A percentile compares a stretch with the other conserved stretches of the same genome.
Conservation (phyloP, 139 green algal species). For the Coelastrella sp. region DNA sequence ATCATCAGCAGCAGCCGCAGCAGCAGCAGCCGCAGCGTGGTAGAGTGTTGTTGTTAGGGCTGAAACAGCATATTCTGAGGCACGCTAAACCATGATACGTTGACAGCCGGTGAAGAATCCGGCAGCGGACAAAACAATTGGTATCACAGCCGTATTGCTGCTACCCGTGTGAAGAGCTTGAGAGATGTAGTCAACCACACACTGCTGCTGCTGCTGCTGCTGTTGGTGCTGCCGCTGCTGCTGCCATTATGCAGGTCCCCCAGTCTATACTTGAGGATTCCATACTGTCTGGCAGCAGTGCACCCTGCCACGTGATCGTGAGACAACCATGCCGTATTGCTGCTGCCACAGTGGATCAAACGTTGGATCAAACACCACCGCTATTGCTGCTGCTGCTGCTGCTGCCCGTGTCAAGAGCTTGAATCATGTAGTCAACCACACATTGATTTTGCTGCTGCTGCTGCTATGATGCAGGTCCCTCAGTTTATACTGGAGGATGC, state of each 20-base stretch:
- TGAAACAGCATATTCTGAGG: too few relatives aligned
- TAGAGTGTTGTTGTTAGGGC: too few relatives aligned
- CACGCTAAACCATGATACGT: too few relatives aligned
- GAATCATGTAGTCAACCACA: not conserved
- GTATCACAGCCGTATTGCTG: not conserved
- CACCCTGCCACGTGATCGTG: constrained; percentile 78
- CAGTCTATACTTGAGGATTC: constrained; percentile 88
- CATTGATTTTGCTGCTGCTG: not conserved
- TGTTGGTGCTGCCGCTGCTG: not conserved
- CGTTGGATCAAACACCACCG: too few relatives aligned
- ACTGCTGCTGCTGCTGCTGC: not conserved
- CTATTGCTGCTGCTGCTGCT: not conserved
- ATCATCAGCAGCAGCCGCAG: too few relatives aligned
- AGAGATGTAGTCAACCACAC: not conserved
- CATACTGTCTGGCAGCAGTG: constrained; percentile 55
- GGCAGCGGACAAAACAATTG: too few relatives aligned
- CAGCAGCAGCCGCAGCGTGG: too few relatives aligned
- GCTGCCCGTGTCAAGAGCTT: too few relatives aligned
- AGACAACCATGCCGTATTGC: constrained; percentile 80
- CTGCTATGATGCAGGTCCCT: constrained; percentile 74
- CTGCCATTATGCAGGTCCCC: constrained; percentile 74
- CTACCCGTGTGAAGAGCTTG: too few relatives aligned
- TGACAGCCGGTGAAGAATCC: too few relatives aligned
- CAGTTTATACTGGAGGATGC: constrained; percentile 88
- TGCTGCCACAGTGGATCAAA: too few relatives aligned